Evolutionary conservation across 2,329 filamentous ascomycete species (phyloP).

Genomic region (Rhinocladiella similis): DNA sequence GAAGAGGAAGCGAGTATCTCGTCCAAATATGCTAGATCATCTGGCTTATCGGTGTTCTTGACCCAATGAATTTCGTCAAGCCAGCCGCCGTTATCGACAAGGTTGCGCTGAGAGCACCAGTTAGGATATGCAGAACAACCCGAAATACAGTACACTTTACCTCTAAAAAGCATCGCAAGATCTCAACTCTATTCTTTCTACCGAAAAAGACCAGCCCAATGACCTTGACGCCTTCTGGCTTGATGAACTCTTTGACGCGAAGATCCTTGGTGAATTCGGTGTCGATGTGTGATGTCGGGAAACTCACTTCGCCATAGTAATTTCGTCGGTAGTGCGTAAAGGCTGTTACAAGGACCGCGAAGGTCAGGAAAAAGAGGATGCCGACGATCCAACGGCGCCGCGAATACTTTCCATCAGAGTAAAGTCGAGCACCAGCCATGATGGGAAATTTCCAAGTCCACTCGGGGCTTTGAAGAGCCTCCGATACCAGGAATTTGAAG

Average conservation of each 20-base stretch:
- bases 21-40: slow-evolving; percentile 44
- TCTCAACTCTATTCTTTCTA: slow-evolving; percentile 45
- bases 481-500: too few relatives aligned
- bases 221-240: slow-evolving; percentile 30
- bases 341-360: not conserved
- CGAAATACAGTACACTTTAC: slow-evolving; percentile 24
- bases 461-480: not conserved
- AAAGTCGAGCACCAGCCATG: slow-evolving; percentile 2
- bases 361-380: not conserved
- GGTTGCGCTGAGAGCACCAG: slow-evolving; percentile 38
- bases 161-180: slow-evolving; percentile 51
- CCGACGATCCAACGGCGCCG: slow-evolving; percentile 1
- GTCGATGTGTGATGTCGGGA: slow-evolving; percentile 2
- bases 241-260: slow-evolving; percentile 6
- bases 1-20: slow-evolving; percentile 39
- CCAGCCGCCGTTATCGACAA: slow-evolving; percentile 47
- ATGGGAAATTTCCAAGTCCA: not conserved
- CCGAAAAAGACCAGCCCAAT: slow-evolving; percentile 51
- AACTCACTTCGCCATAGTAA: slow-evolving; percentile 9
- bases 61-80: slow-evolving; percentile 50
- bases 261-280: slow-evolving; percentile 3
- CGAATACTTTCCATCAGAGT: not conserved
- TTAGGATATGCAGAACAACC: not conserved
- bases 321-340: slow-evolving; percentile 1
- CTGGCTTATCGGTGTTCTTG: slow-evolving; percentile 41